These are phyloP conservation scores for Paralagenidium karlingii DNA, from an alignment of 352 stramenopile genomes.

Conservation along the genomic window DNA sequence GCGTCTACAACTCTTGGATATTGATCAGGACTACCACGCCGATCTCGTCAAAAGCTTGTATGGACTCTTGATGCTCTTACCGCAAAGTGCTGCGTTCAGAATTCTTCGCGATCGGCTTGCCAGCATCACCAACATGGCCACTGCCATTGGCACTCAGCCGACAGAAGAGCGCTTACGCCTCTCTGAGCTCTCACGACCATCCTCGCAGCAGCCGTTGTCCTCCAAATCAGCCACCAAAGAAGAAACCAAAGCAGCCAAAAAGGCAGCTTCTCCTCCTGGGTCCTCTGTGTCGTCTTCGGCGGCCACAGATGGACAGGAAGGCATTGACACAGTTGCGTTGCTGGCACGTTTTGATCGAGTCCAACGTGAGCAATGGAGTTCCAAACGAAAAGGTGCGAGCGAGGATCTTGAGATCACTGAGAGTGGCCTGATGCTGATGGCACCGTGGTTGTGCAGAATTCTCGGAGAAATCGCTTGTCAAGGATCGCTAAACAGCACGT, in stretches of 20 bases:
- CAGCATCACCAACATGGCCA: constrained; percentile 82
- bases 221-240: constrained; percentile 4
- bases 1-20: constrained; percentile 96
- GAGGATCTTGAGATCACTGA: no score
- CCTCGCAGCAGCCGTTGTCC: no score
- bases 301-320: constrained; percentile 3
- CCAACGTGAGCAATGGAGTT: constrained; percentile 53
- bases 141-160: constrained; percentile 32
- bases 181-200: constrained; percentile 2
- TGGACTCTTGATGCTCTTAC: constrained; percentile 95
- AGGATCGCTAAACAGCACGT: no score
- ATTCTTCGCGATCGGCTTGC: constrained; percentile 73
- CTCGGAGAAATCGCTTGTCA: no score
- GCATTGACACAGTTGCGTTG: constrained; percentile 36
- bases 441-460: no score
- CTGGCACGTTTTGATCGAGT: constrained; percentile 66
- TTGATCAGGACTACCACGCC: constrained; percentile 89
- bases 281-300: neutral
- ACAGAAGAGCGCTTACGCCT: no score
- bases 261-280: neutral
- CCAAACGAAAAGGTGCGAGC: constrained; percentile 58
- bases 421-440: no score
- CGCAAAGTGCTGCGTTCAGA: constrained; percentile 84
- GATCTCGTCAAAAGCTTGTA: constrained; percentile 96
- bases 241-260: constrained; percentile 6